Percentiles rank a stretch among this genome's conserved stretches.
Conservation (phyloP, 2,329 filamentous ascomycete genomes). For the Penicillium sp. region DNA sequence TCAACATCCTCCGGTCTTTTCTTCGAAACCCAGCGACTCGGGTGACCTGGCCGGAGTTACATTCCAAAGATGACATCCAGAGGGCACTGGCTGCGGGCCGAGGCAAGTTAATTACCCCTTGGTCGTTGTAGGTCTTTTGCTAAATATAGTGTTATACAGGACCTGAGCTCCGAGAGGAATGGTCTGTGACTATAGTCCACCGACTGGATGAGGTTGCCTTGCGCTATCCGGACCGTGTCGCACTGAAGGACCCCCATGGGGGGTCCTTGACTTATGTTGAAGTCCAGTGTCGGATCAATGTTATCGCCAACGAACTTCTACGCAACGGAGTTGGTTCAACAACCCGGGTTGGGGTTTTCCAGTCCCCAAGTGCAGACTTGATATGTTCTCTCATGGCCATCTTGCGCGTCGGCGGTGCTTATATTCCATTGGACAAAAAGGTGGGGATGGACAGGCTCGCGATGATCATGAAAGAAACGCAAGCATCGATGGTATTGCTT, state of each 20-base stretch:
- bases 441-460: conserved; percentile 23
- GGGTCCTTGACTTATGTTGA: conserved; percentile 35
- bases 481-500: conserved; percentile 6
- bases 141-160: conserved; percentile 12
- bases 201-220: conserved; percentile 36
- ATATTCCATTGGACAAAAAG: conserved; percentile 33
- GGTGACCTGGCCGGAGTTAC: conserved; percentile 16
- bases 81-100: conserved; percentile 11
- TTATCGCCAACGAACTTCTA: conserved; percentile 33
- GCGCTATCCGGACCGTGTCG: conserved; percentile 15
- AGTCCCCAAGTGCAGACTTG: conserved; percentile 30
- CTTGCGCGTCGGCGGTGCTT: conserved; percentile 29
- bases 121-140: background rate
- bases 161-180: conserved; percentile 21
- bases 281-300: conserved; percentile 32
- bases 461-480: conserved; percentile 16
- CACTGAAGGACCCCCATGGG: conserved; percentile 28
- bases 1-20: conserved; percentile 16
- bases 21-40: conserved; percentile 16
- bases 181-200: conserved; percentile 35
- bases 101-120: conserved; percentile 9
- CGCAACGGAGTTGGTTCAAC: conserved; percentile 13
- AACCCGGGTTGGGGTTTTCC: conserved; percentile 40
- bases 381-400: conserved; percentile 34
- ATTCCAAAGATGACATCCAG: conserved; percentile 13